Evolutionary conservation across 176 grass and related monocot species (phyloP).

Genomic region (Guadua angustifolia): DNA sequence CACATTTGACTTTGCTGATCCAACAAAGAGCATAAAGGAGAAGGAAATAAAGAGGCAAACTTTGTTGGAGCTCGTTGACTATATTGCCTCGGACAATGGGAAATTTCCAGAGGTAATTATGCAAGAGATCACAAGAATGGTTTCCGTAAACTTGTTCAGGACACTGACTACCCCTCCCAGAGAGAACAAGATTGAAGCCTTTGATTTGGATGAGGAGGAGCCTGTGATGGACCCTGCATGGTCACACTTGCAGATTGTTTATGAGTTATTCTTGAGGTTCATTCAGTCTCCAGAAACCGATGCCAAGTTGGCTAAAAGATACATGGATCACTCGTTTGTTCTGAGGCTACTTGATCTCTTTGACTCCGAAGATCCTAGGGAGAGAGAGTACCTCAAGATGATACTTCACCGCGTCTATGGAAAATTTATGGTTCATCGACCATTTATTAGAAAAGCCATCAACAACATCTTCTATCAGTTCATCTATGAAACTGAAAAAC

Average conservation of each 20-base stretch:
- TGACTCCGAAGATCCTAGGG: constrained; percentile 85
- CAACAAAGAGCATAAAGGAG: constrained; percentile 69
- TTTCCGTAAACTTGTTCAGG: constrained; percentile 71
- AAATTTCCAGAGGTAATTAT: constrained; percentile 78
- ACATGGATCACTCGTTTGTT: constrained; percentile 78
- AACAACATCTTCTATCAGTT: constrained; percentile 91
- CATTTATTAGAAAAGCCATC: constrained; percentile 80
- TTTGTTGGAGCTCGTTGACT: constrained; percentile 79
- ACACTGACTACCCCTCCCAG: constrained; percentile 52
- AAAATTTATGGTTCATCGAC: constrained; percentile 94
- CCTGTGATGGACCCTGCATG: constrained; percentile 85
- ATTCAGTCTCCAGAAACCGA: constrained; percentile 79
- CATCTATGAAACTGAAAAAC: constrained; percentile 87
- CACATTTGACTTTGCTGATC: constrained; percentile 72
- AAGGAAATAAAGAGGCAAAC: constrained; percentile 83
- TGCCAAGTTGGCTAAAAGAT: constrained; percentile 83
- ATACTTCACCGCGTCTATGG: constrained; percentile 88
- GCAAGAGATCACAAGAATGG: constrained; percentile 71
- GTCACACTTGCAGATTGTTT: constrained; percentile 81
- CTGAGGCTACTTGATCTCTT: constrained; percentile 80
- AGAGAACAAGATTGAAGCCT: constrained; percentile 67
- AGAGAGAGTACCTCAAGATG: constrained; percentile 86
- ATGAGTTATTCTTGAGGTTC: constrained; percentile 85
- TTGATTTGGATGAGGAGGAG: constrained; percentile 82
- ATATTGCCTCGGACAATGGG: constrained; percentile 41